Evolutionary conservation across 1,284 basidiomycete genomes (phyloP).

Genomic region (Pascua sp.): DNA sequence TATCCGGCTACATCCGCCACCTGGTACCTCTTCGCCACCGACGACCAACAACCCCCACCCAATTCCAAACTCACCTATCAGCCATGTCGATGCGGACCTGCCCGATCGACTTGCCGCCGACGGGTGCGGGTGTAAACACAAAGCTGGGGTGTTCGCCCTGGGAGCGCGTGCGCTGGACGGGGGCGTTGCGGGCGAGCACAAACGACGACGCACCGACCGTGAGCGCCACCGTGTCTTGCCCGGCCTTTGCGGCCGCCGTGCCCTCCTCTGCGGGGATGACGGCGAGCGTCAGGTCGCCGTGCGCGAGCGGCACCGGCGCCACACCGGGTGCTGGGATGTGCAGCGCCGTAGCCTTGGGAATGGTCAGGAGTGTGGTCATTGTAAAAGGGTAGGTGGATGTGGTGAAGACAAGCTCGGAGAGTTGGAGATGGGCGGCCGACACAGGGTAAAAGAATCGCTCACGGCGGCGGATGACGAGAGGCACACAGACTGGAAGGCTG

Average conservation of each 20-base stretch:
- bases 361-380: conserved; percentile 43
- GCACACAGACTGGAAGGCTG: too few species aligned
- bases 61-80: conserved; percentile 28
- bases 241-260: conserved; percentile 25
- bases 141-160: conserved; percentile 42
- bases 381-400: conserved; percentile 5
- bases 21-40: too few species aligned
- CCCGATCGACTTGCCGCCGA: conserved; percentile 35
- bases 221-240: conserved; percentile 33
- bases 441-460: too few species aligned
- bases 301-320: conserved; percentile 36
- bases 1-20: too few species aligned
- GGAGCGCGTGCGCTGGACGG: conserved; percentile 38
- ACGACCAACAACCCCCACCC: too few species aligned
- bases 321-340: conserved; percentile 40
- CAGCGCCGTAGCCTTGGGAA: conserved; percentile 34
- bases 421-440: too few species aligned
- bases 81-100: conserved; percentile 43
- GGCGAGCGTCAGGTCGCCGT: conserved; percentile 39
- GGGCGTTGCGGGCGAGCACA: conserved; percentile 33
- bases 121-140: conserved; percentile 42
- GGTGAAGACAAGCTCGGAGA: not conserved
- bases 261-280: conserved; percentile 34
- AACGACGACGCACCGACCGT: conserved; percentile 40
- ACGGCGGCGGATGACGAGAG: too few species aligned